Evolutionary conservation across 2,329 filamentous ascomycete genomes (phyloP).

Genomic region (Fulvia fulva): DNA sequence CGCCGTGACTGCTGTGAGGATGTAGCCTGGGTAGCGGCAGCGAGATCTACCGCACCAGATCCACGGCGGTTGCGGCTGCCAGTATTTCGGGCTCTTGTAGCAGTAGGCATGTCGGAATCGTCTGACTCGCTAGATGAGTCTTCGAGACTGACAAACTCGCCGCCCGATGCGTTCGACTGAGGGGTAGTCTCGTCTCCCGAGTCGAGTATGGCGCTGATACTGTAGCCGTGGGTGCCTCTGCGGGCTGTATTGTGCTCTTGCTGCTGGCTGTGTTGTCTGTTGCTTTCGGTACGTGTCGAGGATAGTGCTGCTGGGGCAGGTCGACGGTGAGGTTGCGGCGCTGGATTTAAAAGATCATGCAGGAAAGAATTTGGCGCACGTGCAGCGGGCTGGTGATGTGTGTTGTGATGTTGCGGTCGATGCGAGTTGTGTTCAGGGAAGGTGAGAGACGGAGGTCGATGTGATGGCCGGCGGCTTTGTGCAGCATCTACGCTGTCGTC

Average conservation of each 20-base stretch:
- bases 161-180: background rate
- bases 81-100: background rate
- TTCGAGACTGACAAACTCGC: constrained; percentile 20
- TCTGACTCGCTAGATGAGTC: constrained; percentile 11
- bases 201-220: background rate
- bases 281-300: background rate
- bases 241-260: background rate
- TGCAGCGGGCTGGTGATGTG: background rate
- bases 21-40: constrained; percentile 1
- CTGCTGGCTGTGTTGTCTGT: background rate
- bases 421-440: background rate
- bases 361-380: background rate
- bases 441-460: background rate
- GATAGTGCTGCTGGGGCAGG: background rate
- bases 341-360: background rate
- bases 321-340: background rate
- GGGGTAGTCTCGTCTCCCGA: constrained; percentile 1
- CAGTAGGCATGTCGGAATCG: background rate
- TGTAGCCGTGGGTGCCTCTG: background rate
- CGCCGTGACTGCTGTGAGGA: constrained; percentile 1
- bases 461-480: background rate
- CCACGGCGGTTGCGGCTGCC: constrained; percentile 1
- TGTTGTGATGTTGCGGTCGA: background rate
- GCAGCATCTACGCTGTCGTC: background rate
- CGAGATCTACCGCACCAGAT: constrained; percentile 17